phyloP scores from a whole-genome alignment of 2,329 filamentous ascomycete genomes.

The Pseudocercospora musae region DNA sequence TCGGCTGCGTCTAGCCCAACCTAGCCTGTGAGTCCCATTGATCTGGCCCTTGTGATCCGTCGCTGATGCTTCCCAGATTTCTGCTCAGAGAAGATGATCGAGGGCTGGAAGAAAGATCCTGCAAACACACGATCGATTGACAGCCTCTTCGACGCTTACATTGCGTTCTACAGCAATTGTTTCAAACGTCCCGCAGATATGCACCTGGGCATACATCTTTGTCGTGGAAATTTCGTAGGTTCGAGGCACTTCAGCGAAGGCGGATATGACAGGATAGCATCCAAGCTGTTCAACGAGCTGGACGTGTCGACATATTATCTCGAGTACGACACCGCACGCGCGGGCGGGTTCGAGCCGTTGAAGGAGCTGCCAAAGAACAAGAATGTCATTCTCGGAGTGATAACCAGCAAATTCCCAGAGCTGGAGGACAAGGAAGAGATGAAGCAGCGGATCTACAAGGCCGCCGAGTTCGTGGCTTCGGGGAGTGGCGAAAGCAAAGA shows the following conservation, averaged over 20 bases:
- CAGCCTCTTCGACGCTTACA: slow-evolving; percentile 70
- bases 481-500: slow-evolving; percentile 59
- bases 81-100: slow-evolving; percentile 68
- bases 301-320: slow-evolving; percentile 38
- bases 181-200: slow-evolving; percentile 61
- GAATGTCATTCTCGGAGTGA: slow-evolving; percentile 47
- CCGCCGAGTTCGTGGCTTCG: slow-evolving; percentile 65
- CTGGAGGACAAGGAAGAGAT: slow-evolving; percentile 48
- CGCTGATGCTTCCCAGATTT: slow-evolving; percentile 49
- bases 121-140: slow-evolving; percentile 66
- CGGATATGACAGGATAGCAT: slow-evolving; percentile 47
- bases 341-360: slow-evolving; percentile 48
- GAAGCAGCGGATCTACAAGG: slow-evolving; percentile 44
- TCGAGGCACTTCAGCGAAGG: slow-evolving; percentile 48
- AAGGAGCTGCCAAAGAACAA: slow-evolving; percentile 45
- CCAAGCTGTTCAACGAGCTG: slow-evolving; percentile 35
- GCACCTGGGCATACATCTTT: slow-evolving; percentile 74
- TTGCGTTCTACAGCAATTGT: slow-evolving; percentile 72
- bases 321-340: slow-evolving; percentile 48
- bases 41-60: background rate
- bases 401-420: slow-evolving; percentile 47
- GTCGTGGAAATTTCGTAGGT: slow-evolving; percentile 52
- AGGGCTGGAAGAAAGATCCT: slow-evolving; percentile 66
- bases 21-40: slow-evolving; percentile 35
- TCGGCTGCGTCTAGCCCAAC: slow-evolving; percentile 33